Evolutionary conservation across 106 monocot genomes (phyloP).

Genomic region (Phalaenopsis equestris): DNA sequence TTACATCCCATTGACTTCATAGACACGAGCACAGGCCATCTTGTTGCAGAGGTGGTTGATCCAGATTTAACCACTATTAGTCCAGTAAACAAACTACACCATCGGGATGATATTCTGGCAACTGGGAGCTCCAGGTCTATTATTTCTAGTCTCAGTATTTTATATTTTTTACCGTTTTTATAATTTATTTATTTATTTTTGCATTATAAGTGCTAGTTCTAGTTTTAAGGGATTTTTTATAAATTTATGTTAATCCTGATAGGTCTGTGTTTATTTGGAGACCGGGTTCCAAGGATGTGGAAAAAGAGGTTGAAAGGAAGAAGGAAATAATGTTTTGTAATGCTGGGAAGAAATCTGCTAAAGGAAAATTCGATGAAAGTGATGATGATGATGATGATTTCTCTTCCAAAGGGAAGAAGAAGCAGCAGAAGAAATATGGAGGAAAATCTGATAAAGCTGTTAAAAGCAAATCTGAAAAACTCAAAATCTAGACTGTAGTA

Average conservation of each 20-base stretch:
- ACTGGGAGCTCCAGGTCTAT: conserved; percentile 85
- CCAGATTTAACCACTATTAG: conserved; percentile 83
- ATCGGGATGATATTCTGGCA: conserved; percentile 75
- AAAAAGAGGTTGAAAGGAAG: conserved; percentile 17
- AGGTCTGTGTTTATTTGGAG: conserved; percentile 72
- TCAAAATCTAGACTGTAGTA: conserved; percentile 2
- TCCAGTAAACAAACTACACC: conserved; percentile 91
- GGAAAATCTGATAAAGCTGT: conserved; percentile 6
- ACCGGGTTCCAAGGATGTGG: conserved; percentile 13
- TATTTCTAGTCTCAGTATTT: not conserved
- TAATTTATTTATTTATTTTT: not conserved
- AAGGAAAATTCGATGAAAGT: conserved; percentile 16
- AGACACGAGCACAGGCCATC: conserved; percentile 65
- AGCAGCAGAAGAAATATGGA: conserved; percentile 25
- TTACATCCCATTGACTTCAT: conserved; percentile 95
- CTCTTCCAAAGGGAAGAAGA: conserved; percentile 23
- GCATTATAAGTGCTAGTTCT: not conserved
- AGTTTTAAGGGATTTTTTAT: not conserved
- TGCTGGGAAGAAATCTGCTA: conserved; percentile 32
- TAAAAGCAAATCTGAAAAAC: conserved; percentile 8
- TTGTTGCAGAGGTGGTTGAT: conserved; percentile 76
- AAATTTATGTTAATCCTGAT: not conserved
- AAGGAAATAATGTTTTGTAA: conserved; percentile 35
- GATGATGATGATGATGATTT: conserved; percentile 28
- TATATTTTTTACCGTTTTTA: no score